phyloP scores from a whole-genome alignment of 2,329 filamentous ascomycete species.

The Aspergillus clavatus region DNA sequence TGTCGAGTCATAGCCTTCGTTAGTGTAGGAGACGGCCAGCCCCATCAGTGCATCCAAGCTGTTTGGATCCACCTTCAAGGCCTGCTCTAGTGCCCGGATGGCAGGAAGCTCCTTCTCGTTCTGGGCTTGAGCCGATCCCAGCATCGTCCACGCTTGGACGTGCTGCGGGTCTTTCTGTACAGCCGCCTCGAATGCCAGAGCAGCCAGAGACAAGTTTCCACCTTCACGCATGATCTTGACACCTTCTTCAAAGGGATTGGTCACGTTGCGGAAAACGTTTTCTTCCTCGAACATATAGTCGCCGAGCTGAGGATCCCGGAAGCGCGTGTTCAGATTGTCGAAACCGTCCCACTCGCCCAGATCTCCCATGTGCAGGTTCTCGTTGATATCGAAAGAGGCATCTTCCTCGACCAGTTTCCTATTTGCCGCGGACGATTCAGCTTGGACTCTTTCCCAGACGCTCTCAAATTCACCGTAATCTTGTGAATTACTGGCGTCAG shows the following conservation, averaged over 20 bases:
- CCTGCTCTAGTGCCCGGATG: conserved; percentile 87
- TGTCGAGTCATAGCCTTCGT: conserved; percentile 96
- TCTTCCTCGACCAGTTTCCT: conserved; percentile 63
- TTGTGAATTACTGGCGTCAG: conserved; percentile 60
- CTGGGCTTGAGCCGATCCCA: conserved; percentile 89
- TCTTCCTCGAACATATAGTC: conserved; percentile 94
- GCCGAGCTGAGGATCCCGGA: conserved; percentile 73
- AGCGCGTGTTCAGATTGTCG: conserved; percentile 62
- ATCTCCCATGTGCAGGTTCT: conserved; percentile 59
- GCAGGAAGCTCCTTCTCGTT: conserved; percentile 98
- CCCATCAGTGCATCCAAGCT: conserved; percentile 92
- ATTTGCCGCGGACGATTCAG: conserved; percentile 41
- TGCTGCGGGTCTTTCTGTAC: conserved; percentile 85
- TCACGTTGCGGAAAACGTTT: conserved; percentile 77
- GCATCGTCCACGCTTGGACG: conserved; percentile 86
- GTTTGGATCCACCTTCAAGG: conserved; percentile 77
- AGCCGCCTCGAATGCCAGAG: conserved; percentile 91
- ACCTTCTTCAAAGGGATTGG: conserved; percentile 87
- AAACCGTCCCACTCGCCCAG: conserved; percentile 76
- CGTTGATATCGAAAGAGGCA: conserved; percentile 48
- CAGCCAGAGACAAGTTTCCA: conserved; percentile 88
- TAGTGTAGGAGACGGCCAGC: conserved; percentile 92
- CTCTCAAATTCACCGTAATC: conserved; percentile 85
- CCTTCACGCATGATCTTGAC: conserved; percentile 89
- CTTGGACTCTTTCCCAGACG: conserved; percentile 51